A percentile compares a stretch with the other conserved stretches of the same genome.
These are phyloP conservation scores for Globisporangium iwayamae DNA, from an alignment of 352 stramenopile genomes.

Conservation along the genomic window DNA sequence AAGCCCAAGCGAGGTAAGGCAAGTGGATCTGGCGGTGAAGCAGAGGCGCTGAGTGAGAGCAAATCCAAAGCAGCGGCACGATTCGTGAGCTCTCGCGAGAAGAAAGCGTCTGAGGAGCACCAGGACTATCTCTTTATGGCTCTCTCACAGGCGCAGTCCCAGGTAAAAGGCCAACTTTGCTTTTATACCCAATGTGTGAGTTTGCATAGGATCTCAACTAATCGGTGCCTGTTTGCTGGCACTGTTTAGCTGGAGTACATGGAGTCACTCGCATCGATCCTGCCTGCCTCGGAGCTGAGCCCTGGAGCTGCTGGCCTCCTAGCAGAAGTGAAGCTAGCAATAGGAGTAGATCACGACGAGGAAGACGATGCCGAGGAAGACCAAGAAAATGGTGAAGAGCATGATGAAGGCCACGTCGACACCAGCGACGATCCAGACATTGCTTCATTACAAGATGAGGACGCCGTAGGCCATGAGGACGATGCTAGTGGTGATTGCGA, in stretches of 20 bases:
- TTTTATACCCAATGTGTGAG: too few relatives aligned
- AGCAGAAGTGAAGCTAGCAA: not conserved
- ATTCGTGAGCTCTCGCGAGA: constrained; percentile 55
- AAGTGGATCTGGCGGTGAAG: not conserved
- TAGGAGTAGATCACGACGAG: constrained; percentile 1
- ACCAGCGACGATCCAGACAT: not conserved
- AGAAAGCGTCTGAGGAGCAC: constrained; percentile 47
- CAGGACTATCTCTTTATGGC: constrained; percentile 59
- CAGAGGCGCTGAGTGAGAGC: constrained; percentile 1
- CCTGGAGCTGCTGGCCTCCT: not conserved
- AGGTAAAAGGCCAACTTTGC: constrained; percentile 24
- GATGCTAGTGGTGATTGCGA: not conserved
- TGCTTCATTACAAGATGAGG: not conserved
- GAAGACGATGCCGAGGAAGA: constrained; percentile 5
- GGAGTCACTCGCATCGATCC: constrained; percentile 40
- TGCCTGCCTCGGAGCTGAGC: constrained; percentile 17
- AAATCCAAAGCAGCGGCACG: constrained; percentile 5
- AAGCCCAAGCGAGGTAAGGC: constrained; percentile 2
- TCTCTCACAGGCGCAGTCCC: constrained; percentile 53
- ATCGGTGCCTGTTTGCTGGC: not conserved
- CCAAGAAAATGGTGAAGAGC: not conserved
- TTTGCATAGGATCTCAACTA: not conserved
- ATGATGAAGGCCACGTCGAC: constrained; percentile 6
- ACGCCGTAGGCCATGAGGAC: not conserved
- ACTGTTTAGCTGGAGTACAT: constrained; percentile 41